Percentiles rank a stretch among this genome's conserved stretches.
Evolutionary conservation across 2,329 filamentous ascomycete genomes (phyloP).

Genomic region (Fusarium abutilonis): DNA sequence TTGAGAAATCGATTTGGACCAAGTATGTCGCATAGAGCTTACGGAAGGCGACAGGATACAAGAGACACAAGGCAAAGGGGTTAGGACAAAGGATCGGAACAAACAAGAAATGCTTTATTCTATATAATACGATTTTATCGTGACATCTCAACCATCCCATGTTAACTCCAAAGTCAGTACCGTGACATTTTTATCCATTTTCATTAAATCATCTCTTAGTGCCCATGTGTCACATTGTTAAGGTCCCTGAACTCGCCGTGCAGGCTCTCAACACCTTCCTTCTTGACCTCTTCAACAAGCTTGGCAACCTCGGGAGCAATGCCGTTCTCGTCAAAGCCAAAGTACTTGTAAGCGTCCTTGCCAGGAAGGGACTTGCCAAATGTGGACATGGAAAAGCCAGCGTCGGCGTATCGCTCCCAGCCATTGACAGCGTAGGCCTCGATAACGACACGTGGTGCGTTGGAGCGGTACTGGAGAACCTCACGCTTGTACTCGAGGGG

Average conservation of each 20-base stretch:
- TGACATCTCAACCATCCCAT: slow-evolving; percentile 10
- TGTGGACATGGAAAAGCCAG: slow-evolving; percentile 61
- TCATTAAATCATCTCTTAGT: slow-evolving; percentile 17
- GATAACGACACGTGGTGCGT: slow-evolving; percentile 64
- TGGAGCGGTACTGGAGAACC: slow-evolving; percentile 55
- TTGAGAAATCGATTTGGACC: background rate
- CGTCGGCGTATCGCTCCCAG: slow-evolving; percentile 70
- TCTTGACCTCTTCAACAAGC: slow-evolving; percentile 46
- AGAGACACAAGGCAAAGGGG: background rate
- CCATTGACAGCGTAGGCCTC: slow-evolving; percentile 68
- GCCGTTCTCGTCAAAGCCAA: slow-evolving; percentile 62
- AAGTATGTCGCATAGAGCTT: no score
- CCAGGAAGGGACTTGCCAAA: slow-evolving; percentile 68
- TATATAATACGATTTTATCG: slow-evolving; percentile 13
- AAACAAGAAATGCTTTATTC: slow-evolving; percentile 21
- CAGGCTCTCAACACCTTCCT: slow-evolving; percentile 46
- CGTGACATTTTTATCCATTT: slow-evolving; percentile 9
- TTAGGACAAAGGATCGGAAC: background rate
- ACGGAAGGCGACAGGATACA: background rate
- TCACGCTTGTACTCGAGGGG: slow-evolving; percentile 56
- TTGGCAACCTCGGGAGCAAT: slow-evolving; percentile 51
- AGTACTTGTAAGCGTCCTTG: slow-evolving; percentile 63
- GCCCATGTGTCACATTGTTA: slow-evolving; percentile 41
- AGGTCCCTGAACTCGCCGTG: slow-evolving; percentile 49
- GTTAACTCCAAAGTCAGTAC: slow-evolving; percentile 24